These are phyloP conservation scores for Triticum turgidum DNA, from an alignment of 176 grass and related monocot genomes.

Conservation along the genomic window DNA sequence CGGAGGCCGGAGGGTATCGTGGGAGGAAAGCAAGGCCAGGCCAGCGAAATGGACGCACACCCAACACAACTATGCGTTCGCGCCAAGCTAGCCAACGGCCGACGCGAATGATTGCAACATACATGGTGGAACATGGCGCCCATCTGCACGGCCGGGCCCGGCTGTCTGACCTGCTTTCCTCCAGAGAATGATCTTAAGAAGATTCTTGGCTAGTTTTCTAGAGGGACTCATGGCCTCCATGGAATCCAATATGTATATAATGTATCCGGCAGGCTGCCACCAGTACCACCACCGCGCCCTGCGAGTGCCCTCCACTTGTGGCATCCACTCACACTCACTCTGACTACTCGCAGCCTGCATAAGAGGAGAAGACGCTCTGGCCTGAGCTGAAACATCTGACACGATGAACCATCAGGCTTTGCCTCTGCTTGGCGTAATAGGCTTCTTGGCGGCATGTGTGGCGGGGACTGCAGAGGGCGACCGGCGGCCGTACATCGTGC, in stretches of 20 bases:
- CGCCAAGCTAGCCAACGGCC: conserved; percentile 6
- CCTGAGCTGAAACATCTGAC: conserved; percentile 12
- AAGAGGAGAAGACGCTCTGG: conserved; percentile 18
- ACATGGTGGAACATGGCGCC: conserved; percentile 18
- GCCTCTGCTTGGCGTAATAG: neutral
- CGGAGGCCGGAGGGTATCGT: conserved; percentile 1
- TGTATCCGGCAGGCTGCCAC: conserved; percentile 41
- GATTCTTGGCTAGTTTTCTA: conserved; percentile 25
- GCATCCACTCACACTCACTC: conserved; percentile 16
- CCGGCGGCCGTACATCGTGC: conserved; percentile 60
- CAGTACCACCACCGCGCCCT: neutral
- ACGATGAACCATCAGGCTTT: conserved; percentile 13
- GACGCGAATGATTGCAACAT: conserved; percentile 37
- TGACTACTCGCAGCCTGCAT: no score
- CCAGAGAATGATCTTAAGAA: neutral
- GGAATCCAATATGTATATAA: conserved; percentile 44
- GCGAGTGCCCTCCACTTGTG: conserved; percentile 40
- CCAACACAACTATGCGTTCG: conserved; percentile 26
- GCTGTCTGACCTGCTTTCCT: neutral
- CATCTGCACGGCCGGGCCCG: neutral
- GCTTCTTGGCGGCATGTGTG: neutral
- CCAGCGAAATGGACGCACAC: conserved; percentile 40
- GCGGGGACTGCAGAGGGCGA: neutral
- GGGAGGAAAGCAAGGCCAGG: conserved; percentile 30
- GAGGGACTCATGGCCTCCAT: conserved; percentile 29